Percentiles rank a stretch among this genome's conserved stretches.
Conservation (phyloP, 1,284 basidiomycete species). For the Ceratobasidium theobromae region DNA sequence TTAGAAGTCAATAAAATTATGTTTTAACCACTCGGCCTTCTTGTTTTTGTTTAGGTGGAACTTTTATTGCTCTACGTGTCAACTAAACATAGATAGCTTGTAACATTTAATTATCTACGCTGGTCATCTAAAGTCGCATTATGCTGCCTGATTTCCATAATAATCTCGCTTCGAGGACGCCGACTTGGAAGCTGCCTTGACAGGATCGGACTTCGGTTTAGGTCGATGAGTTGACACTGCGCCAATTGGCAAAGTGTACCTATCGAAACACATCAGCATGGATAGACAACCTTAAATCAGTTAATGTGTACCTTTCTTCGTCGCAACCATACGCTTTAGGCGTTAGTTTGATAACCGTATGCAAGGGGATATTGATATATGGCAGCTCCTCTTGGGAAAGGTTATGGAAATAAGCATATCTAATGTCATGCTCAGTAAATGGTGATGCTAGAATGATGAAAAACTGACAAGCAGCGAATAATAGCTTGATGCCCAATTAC, state of each 20-base stretch:
- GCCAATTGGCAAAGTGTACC: slow-evolving; percentile 81
- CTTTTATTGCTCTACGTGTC: too few species aligned
- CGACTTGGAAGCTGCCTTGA: background rate
- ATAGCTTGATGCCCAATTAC: slow-evolving; percentile 98
- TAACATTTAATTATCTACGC: too few species aligned
- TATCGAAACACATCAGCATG: slow-evolving; percentile 41
- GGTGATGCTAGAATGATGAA: background rate
- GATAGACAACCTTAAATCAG: slow-evolving; percentile 29
- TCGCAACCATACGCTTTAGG: slow-evolving; percentile 99
- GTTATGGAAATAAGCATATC: slow-evolving; percentile 95
- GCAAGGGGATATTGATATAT: slow-evolving; percentile 95
- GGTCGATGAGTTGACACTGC: slow-evolving; percentile 94
- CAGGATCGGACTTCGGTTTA: slow-evolving; percentile 59
- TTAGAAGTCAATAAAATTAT: too few species aligned
- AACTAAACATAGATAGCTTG: too few species aligned
- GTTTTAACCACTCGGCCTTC: too few species aligned
- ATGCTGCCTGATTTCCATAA: slow-evolving; percentile 34
- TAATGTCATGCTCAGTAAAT: slow-evolving; percentile 38
- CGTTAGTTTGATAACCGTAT: slow-evolving; percentile 97
- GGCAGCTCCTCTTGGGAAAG: slow-evolving; percentile 91
- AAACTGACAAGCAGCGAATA: slow-evolving; percentile 77
- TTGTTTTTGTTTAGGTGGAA: too few species aligned
- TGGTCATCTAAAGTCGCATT: background rate
- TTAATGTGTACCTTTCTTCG: slow-evolving; percentile 74
- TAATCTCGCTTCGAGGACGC: slow-evolving; percentile 33